Base-by-base conservation (phyloP, 2,329 filamentous ascomycete species). In the Aspergillus niger region DNA sequence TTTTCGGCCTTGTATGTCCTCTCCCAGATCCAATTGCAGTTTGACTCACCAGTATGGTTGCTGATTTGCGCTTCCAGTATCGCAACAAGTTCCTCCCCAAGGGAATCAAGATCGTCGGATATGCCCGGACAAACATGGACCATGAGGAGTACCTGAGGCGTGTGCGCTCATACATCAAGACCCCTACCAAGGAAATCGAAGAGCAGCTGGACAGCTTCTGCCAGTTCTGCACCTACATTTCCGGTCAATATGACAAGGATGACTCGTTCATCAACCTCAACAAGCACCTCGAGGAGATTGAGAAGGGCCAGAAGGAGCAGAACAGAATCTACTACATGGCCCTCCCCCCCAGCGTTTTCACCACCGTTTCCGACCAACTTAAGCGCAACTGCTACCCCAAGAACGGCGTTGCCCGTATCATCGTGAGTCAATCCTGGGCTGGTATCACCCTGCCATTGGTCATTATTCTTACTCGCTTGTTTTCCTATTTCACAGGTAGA, bases 311-410 rank as follows among this genome's bases (percentile, higher is more conserved):
- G 68, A 85, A 89, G 68, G 91, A 97, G 82, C 90, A 89, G 69
- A 90, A 99, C 82, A 88, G 95, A 71, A 86, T 99, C 71, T 99
- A 99, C 83, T 99, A 99, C 86, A 99, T 99, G 95, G 95, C 95
- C 7, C 86, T 99, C 32, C 95, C 95, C 5, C 95, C 95, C 51
- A 97, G 92, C 71, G 95, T 99, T 74, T 99, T 99, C 84, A 98
- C 92, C 69, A 92, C 94, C 63, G 95, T 99, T 65, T 98, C 94
- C 3, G 91, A 98, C 80, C 94, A 98, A 78, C 81, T 99, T 70
- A 99, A 98, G 87, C 90, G 88, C 78, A 96, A 94, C 84, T 97
- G 93, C 85, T 99, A 99, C 77, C 95, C 95, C 28, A 86, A 86
- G 73, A 91, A 87, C 65, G 95, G 95, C 66, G 91, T 98, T 79